A percentile compares a stretch with the other conserved stretches of the same genome.
These are phyloP conservation scores for Trichosphaerium sp. DNA, from an alignment of 78 protist species.

Conservation along the genomic window DNA sequence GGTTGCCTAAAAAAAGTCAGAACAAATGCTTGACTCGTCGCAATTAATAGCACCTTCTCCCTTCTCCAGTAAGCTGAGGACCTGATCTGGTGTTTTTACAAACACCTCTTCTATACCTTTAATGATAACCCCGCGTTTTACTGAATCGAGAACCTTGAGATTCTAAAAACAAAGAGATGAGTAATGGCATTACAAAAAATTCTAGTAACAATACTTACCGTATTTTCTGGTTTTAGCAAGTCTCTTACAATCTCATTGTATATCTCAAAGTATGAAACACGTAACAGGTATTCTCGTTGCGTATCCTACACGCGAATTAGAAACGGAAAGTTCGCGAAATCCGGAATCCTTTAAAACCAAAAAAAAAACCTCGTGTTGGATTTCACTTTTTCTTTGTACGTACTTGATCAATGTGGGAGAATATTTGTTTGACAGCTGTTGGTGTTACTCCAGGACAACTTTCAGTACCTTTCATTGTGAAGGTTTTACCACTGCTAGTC, in stretches of 20 bases:
- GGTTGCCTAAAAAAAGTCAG: background rate
- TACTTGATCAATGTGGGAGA: slow-evolving; percentile 1
- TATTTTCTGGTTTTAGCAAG: slow-evolving; percentile 19
- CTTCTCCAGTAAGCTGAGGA: background rate
- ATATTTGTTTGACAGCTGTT: slow-evolving; percentile 38
- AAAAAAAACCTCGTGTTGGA: background rate
- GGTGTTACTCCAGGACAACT: slow-evolving; percentile 57
- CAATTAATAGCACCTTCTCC: slow-evolving; percentile 13
- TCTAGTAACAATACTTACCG: background rate
- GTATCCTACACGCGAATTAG: background rate
- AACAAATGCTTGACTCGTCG: background rate
- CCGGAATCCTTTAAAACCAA: background rate
- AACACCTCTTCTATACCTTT: slow-evolving; percentile 41
- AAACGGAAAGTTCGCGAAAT: background rate
- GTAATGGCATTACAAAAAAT: background rate
- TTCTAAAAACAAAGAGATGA: too few relatives aligned
- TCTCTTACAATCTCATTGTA: slow-evolving; percentile 66
- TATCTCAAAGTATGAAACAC: slow-evolving; percentile 65
- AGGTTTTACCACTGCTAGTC: slow-evolving; percentile 70
- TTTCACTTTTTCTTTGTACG: too few relatives aligned
- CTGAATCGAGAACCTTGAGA: slow-evolving; percentile 32
- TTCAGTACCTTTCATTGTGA: slow-evolving; percentile 52
- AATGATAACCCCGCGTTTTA: slow-evolving; percentile 25
- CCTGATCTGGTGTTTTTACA: slow-evolving; percentile 24
- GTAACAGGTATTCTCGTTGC: slow-evolving; percentile 38